Evolutionary conservation across 2,329 filamentous ascomycete genomes (phyloP).

Genomic region (Ciborinia camelliae): DNA sequence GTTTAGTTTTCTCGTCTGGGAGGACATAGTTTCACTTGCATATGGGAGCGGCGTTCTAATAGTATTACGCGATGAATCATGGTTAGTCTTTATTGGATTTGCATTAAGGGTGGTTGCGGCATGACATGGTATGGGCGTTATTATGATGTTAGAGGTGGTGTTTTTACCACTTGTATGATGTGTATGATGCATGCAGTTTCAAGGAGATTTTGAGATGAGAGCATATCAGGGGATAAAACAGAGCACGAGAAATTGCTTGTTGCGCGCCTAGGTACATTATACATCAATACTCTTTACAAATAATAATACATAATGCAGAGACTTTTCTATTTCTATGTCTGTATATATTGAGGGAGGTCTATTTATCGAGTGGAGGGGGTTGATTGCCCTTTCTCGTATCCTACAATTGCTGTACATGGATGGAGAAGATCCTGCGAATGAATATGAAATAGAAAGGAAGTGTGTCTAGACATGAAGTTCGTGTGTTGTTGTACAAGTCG

Average conservation of each 20-base stretch:
- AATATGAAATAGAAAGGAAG: neutral
- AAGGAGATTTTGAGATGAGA: neutral
- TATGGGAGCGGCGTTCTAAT: neutral
- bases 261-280: neutral
- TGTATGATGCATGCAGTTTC: neutral
- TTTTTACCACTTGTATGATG: neutral
- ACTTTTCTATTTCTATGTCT: slow-evolving; percentile 8
- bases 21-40: neutral
- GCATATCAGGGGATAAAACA: neutral
- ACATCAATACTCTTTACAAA: neutral
- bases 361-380: slow-evolving; percentile 4
- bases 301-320: neutral
- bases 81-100: neutral
- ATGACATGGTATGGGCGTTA: neutral
- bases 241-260: neutral
- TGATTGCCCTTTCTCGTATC: slow-evolving; percentile 8
- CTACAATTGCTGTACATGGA: slow-evolving; percentile 13
- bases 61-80: neutral
- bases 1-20: neutral
- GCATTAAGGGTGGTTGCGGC: neutral
- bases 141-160: neutral
- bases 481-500: slow-evolving; percentile 11
- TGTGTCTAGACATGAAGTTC: slow-evolving; percentile 11
- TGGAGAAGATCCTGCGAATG: neutral
- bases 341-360: slow-evolving; percentile 8